Base-by-base conservation (phyloP, 1,139 yeast species). In the Chernovozyma aurita region DNA sequence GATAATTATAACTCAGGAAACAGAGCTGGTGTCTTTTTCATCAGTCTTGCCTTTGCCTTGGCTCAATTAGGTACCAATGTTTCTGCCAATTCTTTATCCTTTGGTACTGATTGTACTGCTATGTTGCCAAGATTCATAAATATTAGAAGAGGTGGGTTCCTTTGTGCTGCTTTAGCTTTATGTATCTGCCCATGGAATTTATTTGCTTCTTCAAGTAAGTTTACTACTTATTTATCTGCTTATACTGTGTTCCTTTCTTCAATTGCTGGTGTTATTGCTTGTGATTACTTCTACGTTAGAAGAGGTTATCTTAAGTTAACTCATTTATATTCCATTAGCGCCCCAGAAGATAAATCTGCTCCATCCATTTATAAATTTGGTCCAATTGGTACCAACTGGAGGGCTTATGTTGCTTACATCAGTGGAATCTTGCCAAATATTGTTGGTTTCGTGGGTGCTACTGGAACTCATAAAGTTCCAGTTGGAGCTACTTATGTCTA, bases 31-130 rank as follows among this genome's bases (percentile, higher is more conserved):
- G 95, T 83, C 1, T 88, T 88, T 59, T 70, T 88, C 43, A 80
- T 87, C 46, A 74, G 88, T 4, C 64, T 78, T 31, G 87, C 86
- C 1, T 85, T 87, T 62, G 84, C 87, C 2, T 60, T 87, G 41
- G 95, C 95, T 14, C 95, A 87, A 61, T 65, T 86, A 44, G 96
- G 96, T 56, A 84, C 95, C n/a, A 88, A 88, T 55, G 84, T 88
- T 44, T 78, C 94, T 27, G 96, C 95, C 12, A 88, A 88, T 61
- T 82, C 95, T 4, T 67, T 88, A 37, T 80, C 95, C 4, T 92
- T 94, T 36, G 96, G 96, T 54, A 87, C 95, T 3, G 97, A 88
- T 61, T 77, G 86, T 64, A 77, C 95, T 12, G 95, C 96, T 2
- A 56, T 88, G 45, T 57, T 85, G 34, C 96, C 97, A 27, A 70